Evolutionary conservation across 805 yeast species (phyloP), one percentile per base, ranked within the genome.

Genomic region (Zygotorulaspora sp.): DNA sequence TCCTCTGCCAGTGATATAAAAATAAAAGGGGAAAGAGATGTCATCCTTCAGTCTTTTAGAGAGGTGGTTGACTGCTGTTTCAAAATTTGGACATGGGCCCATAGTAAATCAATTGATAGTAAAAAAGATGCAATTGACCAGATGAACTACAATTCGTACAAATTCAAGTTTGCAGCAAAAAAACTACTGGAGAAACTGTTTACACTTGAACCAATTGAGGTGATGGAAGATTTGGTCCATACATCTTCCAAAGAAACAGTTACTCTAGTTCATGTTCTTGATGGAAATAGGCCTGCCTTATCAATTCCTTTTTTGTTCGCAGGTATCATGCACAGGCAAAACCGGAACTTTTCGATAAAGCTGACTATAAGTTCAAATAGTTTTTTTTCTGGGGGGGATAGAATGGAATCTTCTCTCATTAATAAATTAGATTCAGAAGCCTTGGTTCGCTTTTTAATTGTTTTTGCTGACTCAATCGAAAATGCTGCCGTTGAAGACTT

Each of bases 401-500:
- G 32, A 27, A 12, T 40, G 4, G 58, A 50, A 20, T 74, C 85
- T 0, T 65, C 77, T 1, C 51, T 78, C 48, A 67, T 68, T 17
- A 67, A 72, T 11, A 66, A 66, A 7, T 55, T 82, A 2, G 52
- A 68, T 5, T 77, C 71, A 6, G 58, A 53, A 24, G 67, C 64
- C 6, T 50, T 82, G 9, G 65, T 77, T 2, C 49, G 52, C 1
- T 83, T 84, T 53, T 58, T 88, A 41, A 68, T 77, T 6, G 65
- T 63, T 0, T 92, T 90, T 56, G 63, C 81, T 15, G 63, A 63
- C 4, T 72, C 88, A 0, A 63, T 89, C 26, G 95, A 84, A 46
- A 72, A 72, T 44, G 95, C 87, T 49, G 77, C 85, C 0, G 66
- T 87, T 33, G 88, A 83, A 42, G 97, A 90, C 41, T 72, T 88